phyloP scores from a whole-genome alignment of 176 grass and related monocot genomes.

The Lolium multiflorum region DNA sequence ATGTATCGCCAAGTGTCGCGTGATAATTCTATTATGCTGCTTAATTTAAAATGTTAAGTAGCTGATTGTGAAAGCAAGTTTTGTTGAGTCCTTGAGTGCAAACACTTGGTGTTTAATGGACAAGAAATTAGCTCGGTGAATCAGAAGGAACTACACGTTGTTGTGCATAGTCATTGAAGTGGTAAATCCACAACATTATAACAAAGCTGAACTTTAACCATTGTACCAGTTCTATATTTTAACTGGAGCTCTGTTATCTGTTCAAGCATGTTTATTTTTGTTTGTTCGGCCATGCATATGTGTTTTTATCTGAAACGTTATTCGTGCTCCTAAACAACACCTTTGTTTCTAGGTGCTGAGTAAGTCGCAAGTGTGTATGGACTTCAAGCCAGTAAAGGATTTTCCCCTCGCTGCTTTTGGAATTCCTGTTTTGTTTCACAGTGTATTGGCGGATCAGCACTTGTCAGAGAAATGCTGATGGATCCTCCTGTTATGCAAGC shows the following conservation, averaged over 20 bases:
- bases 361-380: slow-evolving; percentile 49
- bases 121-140: neutral
- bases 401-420: slow-evolving; percentile 42
- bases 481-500: slow-evolving; percentile 68
- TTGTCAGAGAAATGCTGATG: slow-evolving; percentile 67
- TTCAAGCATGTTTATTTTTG: slow-evolving; percentile 6
- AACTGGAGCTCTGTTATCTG: slow-evolving; percentile 2
- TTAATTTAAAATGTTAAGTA: slow-evolving; percentile 1
- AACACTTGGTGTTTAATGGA: neutral
- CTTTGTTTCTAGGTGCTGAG: slow-evolving; percentile 40
- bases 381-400: slow-evolving; percentile 31
- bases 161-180: slow-evolving; percentile 16
- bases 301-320: neutral
- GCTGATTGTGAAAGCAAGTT: neutral
- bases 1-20: neutral
- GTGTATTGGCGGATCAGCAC: slow-evolving; percentile 27
- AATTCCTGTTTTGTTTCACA: slow-evolving; percentile 36
- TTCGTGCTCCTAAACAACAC: neutral
- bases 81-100: neutral
- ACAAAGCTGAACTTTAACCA: neutral
- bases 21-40: neutral
- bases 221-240: neutral
- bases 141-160: neutral
- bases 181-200: neutral
- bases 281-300: neutral